Evolutionary conservation across 1,139 yeast species (phyloP).

Genomic region (Maudiozyma humilis): DNA sequence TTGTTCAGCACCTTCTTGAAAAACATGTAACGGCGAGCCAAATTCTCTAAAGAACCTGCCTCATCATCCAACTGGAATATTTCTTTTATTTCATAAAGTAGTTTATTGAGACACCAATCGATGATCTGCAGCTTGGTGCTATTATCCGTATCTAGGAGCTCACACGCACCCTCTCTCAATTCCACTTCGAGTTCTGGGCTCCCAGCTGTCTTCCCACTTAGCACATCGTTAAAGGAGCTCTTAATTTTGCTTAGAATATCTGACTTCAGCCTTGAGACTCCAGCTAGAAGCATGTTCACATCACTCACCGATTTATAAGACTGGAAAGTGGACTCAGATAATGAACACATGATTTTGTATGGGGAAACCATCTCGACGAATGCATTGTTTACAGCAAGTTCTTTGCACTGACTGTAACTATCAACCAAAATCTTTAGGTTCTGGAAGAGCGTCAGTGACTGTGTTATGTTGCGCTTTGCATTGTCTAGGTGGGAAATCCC

Average conservation of each 20-base stretch:
- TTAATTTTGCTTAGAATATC: conserved; percentile 66
- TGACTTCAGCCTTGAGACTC: conserved; percentile 55
- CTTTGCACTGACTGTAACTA: conserved; percentile 61
- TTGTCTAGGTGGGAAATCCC: conserved; percentile 73
- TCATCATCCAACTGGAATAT: conserved; percentile 77
- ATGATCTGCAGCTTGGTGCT: conserved; percentile 54
- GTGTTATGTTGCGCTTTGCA: conserved; percentile 72
- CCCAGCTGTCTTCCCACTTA: conserved; percentile 13
- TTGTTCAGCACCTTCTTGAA: conserved; percentile 62
- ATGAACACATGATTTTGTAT: conserved; percentile 69
- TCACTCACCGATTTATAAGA: conserved; percentile 79
- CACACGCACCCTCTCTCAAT: conserved; percentile 47
- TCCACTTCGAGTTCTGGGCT: conserved; percentile 29
- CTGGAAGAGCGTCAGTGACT: conserved; percentile 77
- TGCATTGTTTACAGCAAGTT: conserved; percentile 40
- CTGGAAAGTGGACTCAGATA: conserved; percentile 60
- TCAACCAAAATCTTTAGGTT: conserved; percentile 78
- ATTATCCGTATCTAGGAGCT: conserved; percentile 54
- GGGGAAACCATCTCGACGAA: conserved; percentile 63
- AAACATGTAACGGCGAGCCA: conserved; percentile 72
- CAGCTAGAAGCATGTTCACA: conserved; percentile 59
- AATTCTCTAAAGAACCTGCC: conserved; percentile 87
- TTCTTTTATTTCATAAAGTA: conserved; percentile 62
- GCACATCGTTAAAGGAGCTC: conserved; percentile 53
- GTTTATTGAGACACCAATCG: conserved; percentile 66